Evolutionary conservation across 148 eudicot genomes (phyloP).

Genomic region (Euryodendron excelsum): DNA sequence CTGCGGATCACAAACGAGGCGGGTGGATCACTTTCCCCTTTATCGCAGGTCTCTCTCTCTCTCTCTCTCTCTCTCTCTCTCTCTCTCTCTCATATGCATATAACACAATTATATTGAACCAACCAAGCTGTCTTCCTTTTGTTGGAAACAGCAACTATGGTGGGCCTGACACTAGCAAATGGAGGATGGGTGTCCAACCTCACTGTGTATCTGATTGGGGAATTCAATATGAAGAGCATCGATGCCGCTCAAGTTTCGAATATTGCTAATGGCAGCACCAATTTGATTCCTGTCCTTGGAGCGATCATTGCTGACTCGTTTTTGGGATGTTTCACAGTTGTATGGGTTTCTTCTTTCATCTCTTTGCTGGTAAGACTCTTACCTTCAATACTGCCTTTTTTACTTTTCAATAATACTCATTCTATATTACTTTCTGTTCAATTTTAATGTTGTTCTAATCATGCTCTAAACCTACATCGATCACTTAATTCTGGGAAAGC

Average conservation of each 20-base stretch:
- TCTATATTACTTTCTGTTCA: too few species aligned
- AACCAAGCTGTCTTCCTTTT: not conserved
- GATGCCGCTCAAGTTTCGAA: conserved; percentile 32
- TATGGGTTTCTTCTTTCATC: too few species aligned
- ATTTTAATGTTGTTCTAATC: too few species aligned
- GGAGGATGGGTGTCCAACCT: conserved; percentile 33
- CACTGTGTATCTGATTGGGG: conserved; percentile 33
- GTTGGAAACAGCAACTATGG: conserved; percentile 15
- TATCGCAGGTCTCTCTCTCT: too few species aligned
- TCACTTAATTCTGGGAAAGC: too few species aligned
- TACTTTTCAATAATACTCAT: too few species aligned
- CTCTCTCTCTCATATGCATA: not conserved
- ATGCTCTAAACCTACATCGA: too few species aligned
- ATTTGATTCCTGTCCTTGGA: conserved; percentile 26
- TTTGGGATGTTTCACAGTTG: conserved; percentile 30
- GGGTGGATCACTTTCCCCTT: conserved; percentile 33
- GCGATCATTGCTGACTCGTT: conserved; percentile 37
- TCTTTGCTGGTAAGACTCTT: conserved; percentile 26
- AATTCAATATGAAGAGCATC: too few species aligned
- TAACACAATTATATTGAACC: too few species aligned
- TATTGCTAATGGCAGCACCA: conserved; percentile 30
- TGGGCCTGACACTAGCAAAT: conserved; percentile 24
- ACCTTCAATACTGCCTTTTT: too few species aligned
- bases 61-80: too few species aligned
- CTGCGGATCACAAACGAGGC: too few species aligned